These are phyloP conservation scores for Helminthosporium solani DNA, from an alignment of 2,329 filamentous ascomycete species.

Conservation along the genomic window DNA sequence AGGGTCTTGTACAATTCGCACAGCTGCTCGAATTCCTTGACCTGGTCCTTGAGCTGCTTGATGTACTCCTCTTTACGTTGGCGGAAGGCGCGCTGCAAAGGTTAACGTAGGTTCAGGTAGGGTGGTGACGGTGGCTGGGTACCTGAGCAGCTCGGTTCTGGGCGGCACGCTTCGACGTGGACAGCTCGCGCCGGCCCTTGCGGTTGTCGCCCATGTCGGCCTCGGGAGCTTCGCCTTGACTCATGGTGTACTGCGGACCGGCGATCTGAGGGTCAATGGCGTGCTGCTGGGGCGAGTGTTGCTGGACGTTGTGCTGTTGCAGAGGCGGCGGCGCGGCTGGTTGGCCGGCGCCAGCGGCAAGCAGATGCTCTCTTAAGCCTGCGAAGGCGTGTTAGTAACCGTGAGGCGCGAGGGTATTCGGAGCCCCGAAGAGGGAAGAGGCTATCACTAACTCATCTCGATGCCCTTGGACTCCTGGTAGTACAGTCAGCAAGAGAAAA, in stretches of 20 bases:
- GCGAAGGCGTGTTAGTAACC: conserved; percentile 37
- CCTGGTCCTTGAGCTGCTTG: conserved; percentile 93
- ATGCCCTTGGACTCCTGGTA: conserved; percentile 38
- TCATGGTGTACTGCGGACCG: conserved; percentile 52
- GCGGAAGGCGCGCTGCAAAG: conserved; percentile 80
- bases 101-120: neutral
- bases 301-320: conserved; percentile 38
- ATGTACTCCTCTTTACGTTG: conserved; percentile 98
- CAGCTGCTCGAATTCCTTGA: conserved; percentile 75
- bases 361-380: conserved; percentile 65
- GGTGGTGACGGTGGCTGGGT: conserved; percentile 23
- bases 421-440: conserved; percentile 11
- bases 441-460: conserved; percentile 45
- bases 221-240: conserved; percentile 49
- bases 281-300: conserved; percentile 46
- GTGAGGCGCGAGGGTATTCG: conserved; percentile 2
- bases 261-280: conserved; percentile 62
- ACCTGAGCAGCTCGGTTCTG: conserved; percentile 98
- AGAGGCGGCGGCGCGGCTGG: conserved; percentile 31
- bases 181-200: conserved; percentile 83
- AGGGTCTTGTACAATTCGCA: conserved; percentile 77
- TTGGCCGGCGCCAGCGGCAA: conserved; percentile 54
- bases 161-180: conserved; percentile 91
- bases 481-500: conserved; percentile 29
- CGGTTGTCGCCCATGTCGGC: conserved; percentile 48